Conservation (phyloP, 768 basidiomycete species). For the Exsudoporus frostii region DNA sequence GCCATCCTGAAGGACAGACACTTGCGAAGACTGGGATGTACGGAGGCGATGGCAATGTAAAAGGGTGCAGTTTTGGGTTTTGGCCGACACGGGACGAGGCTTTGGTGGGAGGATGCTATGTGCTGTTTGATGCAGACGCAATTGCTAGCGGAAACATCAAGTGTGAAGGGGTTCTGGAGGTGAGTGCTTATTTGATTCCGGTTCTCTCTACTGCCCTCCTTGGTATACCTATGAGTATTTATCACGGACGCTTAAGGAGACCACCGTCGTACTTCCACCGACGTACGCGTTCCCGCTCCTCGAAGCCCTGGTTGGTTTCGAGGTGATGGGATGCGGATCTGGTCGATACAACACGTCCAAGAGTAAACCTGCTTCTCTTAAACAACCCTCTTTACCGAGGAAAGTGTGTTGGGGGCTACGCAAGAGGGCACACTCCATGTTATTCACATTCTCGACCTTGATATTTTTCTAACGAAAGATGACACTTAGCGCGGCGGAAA, state of each 20-base stretch:
- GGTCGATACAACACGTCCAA: slow-evolving; percentile 98
- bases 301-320: slow-evolving; percentile 63
- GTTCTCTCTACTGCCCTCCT: slow-evolving; percentile 5
- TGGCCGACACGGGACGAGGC: slow-evolving; percentile 74
- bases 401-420: slow-evolving; percentile 83
- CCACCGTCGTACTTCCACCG: slow-evolving; percentile 74
- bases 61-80: slow-evolving; percentile 52
- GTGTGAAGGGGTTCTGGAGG: slow-evolving; percentile 33
- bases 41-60: background rate
- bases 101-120: slow-evolving; percentile 86
- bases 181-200: slow-evolving; percentile 33
- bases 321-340: slow-evolving; percentile 30
- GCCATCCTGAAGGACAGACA: slow-evolving; percentile 79
- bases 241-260: slow-evolving; percentile 86
- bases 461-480: slow-evolving; percentile 21
- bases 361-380: slow-evolving; percentile 55
- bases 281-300: slow-evolving; percentile 34
- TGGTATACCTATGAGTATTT: background rate
- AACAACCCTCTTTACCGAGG: slow-evolving; percentile 87
- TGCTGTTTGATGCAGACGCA: slow-evolving; percentile 67
- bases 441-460: background rate
- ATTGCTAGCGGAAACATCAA: slow-evolving; percentile 39
- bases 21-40: slow-evolving; percentile 51
- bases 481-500: slow-evolving; percentile 50
- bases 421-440: slow-evolving; percentile 64